Evolutionary conservation across 2,329 filamentous ascomycete genomes (phyloP).

Genomic region (Epichloe brachyelytri): DNA sequence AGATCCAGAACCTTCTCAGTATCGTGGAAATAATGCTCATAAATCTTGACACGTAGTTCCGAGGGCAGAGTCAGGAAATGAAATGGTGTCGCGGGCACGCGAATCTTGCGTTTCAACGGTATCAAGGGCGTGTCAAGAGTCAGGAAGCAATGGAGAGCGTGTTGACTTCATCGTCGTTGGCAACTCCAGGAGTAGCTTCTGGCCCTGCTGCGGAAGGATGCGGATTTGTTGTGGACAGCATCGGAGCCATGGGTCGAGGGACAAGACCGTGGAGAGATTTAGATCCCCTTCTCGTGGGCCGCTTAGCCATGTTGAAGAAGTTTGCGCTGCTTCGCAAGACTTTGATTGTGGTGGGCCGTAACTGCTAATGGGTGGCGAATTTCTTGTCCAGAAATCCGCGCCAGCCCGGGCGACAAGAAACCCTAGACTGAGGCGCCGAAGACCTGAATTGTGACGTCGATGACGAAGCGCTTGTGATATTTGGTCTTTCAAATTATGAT

Average conservation of each 20-base stretch:
- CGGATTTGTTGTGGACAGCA: constrained; percentile 19
- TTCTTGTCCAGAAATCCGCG: not conserved
- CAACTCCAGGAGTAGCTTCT: constrained; percentile 20
- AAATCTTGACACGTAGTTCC: constrained; percentile 58
- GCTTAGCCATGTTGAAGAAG: constrained; percentile 12
- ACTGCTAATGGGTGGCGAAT: constrained; percentile 1
- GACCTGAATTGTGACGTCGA: not conserved
- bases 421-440: not conserved
- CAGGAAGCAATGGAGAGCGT: constrained; percentile 30
- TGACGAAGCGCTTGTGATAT: not conserved
- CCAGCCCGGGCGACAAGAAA: not conserved
- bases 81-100: constrained; percentile 34
- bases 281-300: constrained; percentile 11
- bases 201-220: constrained; percentile 21
- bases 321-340: not conserved
- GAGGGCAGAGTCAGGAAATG: constrained; percentile 54
- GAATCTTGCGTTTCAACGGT: constrained; percentile 19
- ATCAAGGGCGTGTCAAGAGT: constrained; percentile 26
- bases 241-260: constrained; percentile 17
- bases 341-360: not conserved
- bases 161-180: constrained; percentile 28
- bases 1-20: constrained; percentile 48
- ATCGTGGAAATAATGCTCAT: constrained; percentile 47
- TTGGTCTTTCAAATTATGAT: not conserved
- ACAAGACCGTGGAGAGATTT: constrained; percentile 11